phyloP scores from a whole-genome alignment of 2,329 filamentous ascomycete species.

The Aspergillus novofumigatus region DNA sequence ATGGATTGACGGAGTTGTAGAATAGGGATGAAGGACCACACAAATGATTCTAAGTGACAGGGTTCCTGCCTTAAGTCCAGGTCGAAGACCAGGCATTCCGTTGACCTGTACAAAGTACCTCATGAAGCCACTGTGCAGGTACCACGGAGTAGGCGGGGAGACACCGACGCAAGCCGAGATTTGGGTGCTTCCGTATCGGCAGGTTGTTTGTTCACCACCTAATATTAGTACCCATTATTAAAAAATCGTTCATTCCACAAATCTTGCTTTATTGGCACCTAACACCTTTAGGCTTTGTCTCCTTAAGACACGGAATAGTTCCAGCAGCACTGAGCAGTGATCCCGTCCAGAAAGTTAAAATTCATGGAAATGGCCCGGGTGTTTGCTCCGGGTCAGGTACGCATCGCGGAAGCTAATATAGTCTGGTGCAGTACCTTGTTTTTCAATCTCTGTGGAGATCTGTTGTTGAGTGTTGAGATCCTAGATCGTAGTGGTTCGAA shows the following conservation, averaged over 20 bases:
- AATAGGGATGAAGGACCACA: not conserved
- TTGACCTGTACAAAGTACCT: not conserved
- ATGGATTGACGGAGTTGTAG: no score
- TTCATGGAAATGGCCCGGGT: not conserved
- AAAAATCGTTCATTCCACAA: not conserved
- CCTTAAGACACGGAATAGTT: not conserved
- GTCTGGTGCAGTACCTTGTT: not conserved
- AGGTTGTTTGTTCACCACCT: not conserved
- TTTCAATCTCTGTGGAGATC: not conserved
- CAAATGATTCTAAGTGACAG: not conserved
- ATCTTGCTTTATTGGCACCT: not conserved
- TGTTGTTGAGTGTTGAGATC: not conserved
- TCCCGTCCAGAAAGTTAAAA: not conserved
- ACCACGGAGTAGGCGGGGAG: not conserved
- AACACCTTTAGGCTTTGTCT: not conserved
- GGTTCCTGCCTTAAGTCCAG: not conserved
- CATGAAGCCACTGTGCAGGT: not conserved
- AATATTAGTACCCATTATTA: not conserved
- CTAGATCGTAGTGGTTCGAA: no score
- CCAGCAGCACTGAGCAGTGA: not conserved
- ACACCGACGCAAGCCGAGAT: not conserved
- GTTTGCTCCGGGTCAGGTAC: not conserved
- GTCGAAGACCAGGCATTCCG: not conserved
- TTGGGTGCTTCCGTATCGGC: not conserved
- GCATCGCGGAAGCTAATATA: not conserved